Evolutionary conservation across 345 rosid species (phyloP), one percentile per base, ranked within the genome.

Genomic region (Sisymbrium irio): DNA sequence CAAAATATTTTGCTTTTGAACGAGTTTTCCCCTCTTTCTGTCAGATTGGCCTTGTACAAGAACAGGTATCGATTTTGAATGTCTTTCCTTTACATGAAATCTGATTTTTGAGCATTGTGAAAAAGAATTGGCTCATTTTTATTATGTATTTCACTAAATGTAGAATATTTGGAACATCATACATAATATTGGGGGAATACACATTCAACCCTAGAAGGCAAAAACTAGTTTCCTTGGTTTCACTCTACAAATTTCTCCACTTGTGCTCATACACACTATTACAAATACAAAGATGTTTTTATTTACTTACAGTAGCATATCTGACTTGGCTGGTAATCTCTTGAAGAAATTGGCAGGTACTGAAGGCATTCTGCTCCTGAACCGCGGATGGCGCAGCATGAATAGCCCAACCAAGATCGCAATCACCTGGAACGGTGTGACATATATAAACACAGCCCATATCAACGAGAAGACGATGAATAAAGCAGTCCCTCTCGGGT

Each of bases 301-400:
- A 46, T 62, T 55, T 27, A 56, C 72, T 88, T 81, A 95, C 53
- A 95, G 80, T 61, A 95, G 82, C 87, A 84, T 80, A 72, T 95
- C 99, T 57, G 97, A 75, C 85, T 89, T 88, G 19, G 97, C 80
- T 4, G 99, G 99, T 81, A 95, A 81, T 78, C 99, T 83, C 74
- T 92, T 87, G 96, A 95, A 95, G 92, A 92, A 95, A 70, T 95
- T 95, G 65, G 86, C 89, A 30, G 94, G 99, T 19, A 86, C 92
- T 1, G 99, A 87, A 22, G 99, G 99, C 83, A 87, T 37, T 85
- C 68, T 90, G 82, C 84, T 83, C 79, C 99, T 81, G 80, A 95
- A 90, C 79, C 94, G 85, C 4, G 99, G 99, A 83, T 90, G 99
- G 9, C 99, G 85, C 71, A 95, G 83, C 89, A 85, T 68, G 82